Base-by-base conservation (phyloP, 306 rosid species). In the Dicorynia guianensis region DNA sequence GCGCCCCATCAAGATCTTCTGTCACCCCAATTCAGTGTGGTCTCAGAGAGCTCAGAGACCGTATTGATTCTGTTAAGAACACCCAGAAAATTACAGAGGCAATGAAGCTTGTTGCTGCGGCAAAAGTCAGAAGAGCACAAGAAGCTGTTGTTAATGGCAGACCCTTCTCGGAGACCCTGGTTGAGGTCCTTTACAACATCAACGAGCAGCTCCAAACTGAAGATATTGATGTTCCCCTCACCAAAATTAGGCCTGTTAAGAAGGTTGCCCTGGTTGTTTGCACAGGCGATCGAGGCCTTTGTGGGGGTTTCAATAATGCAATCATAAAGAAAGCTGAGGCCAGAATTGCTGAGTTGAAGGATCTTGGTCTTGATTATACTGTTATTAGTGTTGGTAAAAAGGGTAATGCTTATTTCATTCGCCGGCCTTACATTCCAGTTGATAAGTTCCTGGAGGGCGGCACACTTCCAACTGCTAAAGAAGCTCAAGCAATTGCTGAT, bases 51-150 rank as follows among this genome's bases (percentile, higher is more conserved):
- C 93, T 93, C 67, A 81, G 96, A 11, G 86, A 74, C 0, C 92
- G 98, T 34, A 91, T 93, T 46, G 87, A 71, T 0, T 93, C 97
- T 0, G 98, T 93, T 0, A 91, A 85, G 63, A 93, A 86, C 84
- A 93, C 98, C 44, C 96, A 89, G 89, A 93, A 93, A 76, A 93
- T 93, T 70, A 93, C 98, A 0, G 98, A 93, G 82, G 98, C 98
- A 59, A 93, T 90, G 97, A 93, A 93, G 87, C 98, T 93, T 48
- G 98, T 93, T 6, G 97, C 98, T 0, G 98, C 98, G 9, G 98
- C 97, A 4, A 91, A 89, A 82, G 98, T 93, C 65, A 87, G 98
- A 39, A 84, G 97, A 77, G 98, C 98, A 34, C 97, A 93, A 81
- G 98, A 93, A 82, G 97, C 98, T 53, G 96, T 93, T 14, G 96